Base-by-base conservation (phyloP, 2,329 filamentous ascomycete genomes). In the Aspergillus glaucus region DNA sequence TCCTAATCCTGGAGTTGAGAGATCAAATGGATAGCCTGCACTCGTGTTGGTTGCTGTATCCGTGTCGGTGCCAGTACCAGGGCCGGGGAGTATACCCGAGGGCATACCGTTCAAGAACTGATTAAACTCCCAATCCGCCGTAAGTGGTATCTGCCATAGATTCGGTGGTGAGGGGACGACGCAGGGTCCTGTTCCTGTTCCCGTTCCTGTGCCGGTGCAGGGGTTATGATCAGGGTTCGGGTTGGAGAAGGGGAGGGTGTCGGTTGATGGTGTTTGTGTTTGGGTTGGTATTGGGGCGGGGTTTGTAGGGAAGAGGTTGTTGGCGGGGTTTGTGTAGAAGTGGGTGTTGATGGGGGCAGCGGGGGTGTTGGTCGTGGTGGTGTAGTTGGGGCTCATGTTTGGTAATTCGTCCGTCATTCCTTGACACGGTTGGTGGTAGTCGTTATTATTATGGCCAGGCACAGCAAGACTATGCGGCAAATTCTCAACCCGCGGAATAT, bases 71-170 rank as follows among this genome's bases (percentile, higher is more conserved):
- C n/a, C 10, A n/a, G 30, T 48, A 28, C 7, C 10, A 30, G 9
- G 26, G 9, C 34, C 55, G 55, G 8, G 49, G 37, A 1, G 57
- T 53, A 15, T 19, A 30, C n/a, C 15, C 6, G 42, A 5, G 24
- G 63, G 58, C 14, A 66, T 51, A 12, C 56, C 58, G 6, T 52
- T 46, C 37, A 62, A 58, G 34, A 62, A 51, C 10, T 64, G 60
- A 7, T 55, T 53, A 32, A 63, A 55, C 48, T 84, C 87, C 89
- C 89, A 95, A 62, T 96, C 90, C 15, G 95, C 77, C 6, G 87
- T 89, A 79, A 95, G 89, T 0, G 91, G 90, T 76, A 95, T 82
- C 65, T 90, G 86, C 82, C 92, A 97, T 30, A 96, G 70, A 66
- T 95, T 90, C 55, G 62, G 61, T 14, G 50, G 49, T 43, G 60